A percentile compares a stretch with the other conserved stretches of the same genome.
Evolutionary conservation across 176 grass and related monocot species (phyloP).

Genomic region (Tillandsia leiboldiana): DNA sequence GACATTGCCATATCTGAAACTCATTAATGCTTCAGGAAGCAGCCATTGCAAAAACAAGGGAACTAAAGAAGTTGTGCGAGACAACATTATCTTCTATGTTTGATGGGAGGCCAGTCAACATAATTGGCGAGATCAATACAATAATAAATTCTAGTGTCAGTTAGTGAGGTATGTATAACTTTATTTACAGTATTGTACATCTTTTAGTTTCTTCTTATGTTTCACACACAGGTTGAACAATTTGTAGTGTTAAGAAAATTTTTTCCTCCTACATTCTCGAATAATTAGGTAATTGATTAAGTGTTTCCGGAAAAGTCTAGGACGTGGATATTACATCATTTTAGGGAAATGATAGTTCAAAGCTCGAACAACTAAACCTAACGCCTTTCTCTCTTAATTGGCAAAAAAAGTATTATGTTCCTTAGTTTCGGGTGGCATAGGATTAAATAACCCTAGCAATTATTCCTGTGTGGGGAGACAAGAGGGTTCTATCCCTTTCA

Average conservation of each 20-base stretch:
- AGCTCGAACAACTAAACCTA: too few species aligned
- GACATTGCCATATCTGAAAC: conserved; percentile 16
- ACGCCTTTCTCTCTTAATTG: too few species aligned
- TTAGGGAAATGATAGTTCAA: too few species aligned
- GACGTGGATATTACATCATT: too few species aligned
- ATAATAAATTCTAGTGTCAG: conserved; percentile 45
- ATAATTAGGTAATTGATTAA: too few species aligned
- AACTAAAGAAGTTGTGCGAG: conserved; percentile 79
- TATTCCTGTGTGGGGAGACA: too few species aligned
- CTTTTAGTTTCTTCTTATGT: not conserved
- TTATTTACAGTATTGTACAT: not conserved
- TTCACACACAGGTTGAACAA: not conserved
- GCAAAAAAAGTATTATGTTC: too few species aligned
- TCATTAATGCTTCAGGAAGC: conserved; percentile 47
- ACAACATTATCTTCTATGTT: conserved; percentile 74
- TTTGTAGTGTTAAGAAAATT: not conserved
- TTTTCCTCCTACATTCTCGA: too few species aligned
- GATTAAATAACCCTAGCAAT: too few species aligned
- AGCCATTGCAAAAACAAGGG: conserved; percentile 66
- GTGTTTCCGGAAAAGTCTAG: too few species aligned
- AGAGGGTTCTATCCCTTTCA: too few species aligned
- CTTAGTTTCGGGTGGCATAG: too few species aligned
- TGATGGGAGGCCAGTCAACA: conserved; percentile 77
- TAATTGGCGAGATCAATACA: conserved; percentile 91
- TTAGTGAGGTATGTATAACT: conserved; percentile 36